Conservation (phyloP, 805 yeast genomes). For the Alloascoidea hylecoeti region DNA sequence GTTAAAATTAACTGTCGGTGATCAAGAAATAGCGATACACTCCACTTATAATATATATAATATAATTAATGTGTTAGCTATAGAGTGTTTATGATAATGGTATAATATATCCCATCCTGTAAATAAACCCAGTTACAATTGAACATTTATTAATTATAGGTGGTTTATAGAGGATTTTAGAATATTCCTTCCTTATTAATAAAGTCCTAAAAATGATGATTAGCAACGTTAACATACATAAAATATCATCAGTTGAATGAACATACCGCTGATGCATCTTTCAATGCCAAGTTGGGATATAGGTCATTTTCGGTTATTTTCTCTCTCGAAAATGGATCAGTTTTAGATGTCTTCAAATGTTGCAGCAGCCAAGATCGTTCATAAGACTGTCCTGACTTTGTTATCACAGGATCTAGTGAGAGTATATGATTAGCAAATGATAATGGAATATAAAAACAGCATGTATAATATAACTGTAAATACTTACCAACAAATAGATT, state of each 20-base stretch:
- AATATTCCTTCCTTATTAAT: slow-evolving; percentile 6
- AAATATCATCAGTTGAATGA: slow-evolving; percentile 5
- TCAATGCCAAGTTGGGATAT: slow-evolving; percentile 25
- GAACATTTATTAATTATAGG: too few relatives aligned
- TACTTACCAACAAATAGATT: slow-evolving; percentile 15
- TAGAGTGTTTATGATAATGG: too few relatives aligned
- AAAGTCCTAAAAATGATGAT: too few relatives aligned
- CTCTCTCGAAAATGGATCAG: slow-evolving; percentile 27
- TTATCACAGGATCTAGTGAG: slow-evolving; percentile 26
- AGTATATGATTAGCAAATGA: too few relatives aligned
- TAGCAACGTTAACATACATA: too few relatives aligned
- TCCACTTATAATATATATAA: too few relatives aligned
- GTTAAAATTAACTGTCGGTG: too few relatives aligned
- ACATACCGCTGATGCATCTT: slow-evolving; percentile 21
- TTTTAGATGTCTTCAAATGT: slow-evolving; percentile 20
- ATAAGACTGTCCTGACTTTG: slow-evolving; percentile 27
- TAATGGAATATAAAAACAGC: slow-evolving; percentile 2
- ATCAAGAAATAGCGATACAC: too few relatives aligned
- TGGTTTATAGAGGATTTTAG: too few relatives aligned
- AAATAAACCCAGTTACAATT: too few relatives aligned
- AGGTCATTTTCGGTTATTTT: slow-evolving; percentile 20
- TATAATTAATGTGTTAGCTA: too few relatives aligned
- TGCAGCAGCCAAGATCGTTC: slow-evolving; percentile 23
- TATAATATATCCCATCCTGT: too few relatives aligned
- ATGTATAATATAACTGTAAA: neutral